phyloP scores from a whole-genome alignment of 345 rosid genomes.

The Syzygium grande region DNA sequence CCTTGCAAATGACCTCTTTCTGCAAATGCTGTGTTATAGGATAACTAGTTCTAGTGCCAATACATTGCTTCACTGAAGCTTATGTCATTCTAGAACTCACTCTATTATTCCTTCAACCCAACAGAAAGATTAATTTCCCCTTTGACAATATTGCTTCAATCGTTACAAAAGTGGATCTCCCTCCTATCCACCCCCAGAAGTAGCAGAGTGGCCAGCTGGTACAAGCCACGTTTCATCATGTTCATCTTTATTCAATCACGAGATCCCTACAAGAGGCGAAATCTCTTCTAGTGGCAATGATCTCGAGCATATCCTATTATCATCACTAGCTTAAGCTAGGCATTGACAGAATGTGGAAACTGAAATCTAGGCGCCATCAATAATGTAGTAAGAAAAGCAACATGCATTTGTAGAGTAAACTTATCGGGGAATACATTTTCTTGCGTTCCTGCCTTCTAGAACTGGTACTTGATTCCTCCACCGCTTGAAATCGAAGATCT shows the following conservation, averaged over 20 bases:
- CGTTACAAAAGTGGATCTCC: background rate
- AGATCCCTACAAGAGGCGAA: background rate
- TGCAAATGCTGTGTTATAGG: background rate
- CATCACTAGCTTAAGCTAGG: background rate
- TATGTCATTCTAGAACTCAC: background rate
- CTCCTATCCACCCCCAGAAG: background rate
- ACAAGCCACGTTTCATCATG: background rate
- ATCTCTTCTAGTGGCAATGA: background rate
- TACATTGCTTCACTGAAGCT: background rate
- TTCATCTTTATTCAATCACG: background rate
- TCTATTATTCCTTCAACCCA: background rate
- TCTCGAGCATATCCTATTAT: background rate
- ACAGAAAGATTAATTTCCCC: background rate
- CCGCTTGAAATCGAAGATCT: slow-evolving; percentile 59
- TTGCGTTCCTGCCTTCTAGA: slow-evolving; percentile 45
- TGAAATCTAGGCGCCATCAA: background rate
- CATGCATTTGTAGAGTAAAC: background rate
- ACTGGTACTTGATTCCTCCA: slow-evolving; percentile 20
- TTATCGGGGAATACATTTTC: background rate
- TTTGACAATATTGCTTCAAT: background rate
- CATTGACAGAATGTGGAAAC: background rate
- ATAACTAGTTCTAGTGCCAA: background rate
- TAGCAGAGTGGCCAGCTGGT: background rate
- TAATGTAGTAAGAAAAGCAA: background rate
- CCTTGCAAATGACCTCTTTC: background rate